Evolutionary conservation across 495 filamentous ascomycete genomes (phyloP).

Genomic region (Schizothecium vesticola): DNA sequence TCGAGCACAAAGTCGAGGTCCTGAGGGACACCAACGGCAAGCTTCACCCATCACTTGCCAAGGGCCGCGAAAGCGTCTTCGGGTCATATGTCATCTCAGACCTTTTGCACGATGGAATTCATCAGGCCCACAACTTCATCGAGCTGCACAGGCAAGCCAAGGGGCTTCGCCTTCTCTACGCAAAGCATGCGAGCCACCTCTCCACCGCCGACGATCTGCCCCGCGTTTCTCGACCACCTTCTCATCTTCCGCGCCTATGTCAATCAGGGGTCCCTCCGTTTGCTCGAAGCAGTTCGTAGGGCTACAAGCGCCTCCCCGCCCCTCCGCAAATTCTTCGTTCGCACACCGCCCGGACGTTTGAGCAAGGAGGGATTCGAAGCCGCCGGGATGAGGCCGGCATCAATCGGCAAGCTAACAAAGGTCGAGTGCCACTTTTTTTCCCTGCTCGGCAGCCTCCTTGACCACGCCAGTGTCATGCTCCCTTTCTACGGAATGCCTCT

Average conservation of each 20-base stretch:
- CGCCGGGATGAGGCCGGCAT: too few relatives aligned
- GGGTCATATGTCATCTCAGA: slow-evolving; percentile 15
- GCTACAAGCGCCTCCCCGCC: too few relatives aligned
- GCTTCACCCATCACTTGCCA: slow-evolving; percentile 20
- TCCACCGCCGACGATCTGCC: slow-evolving; percentile 14
- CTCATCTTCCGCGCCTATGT: too few relatives aligned
- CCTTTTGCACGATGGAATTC: slow-evolving; percentile 8
- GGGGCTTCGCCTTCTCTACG: slow-evolving; percentile 4
- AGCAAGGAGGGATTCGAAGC: too few relatives aligned
- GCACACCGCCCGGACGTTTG: too few relatives aligned
- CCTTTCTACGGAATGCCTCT: too few relatives aligned
- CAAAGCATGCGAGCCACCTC: not conserved
- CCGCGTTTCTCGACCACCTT: not conserved
- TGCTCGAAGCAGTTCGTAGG: too few relatives aligned
- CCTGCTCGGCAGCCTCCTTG: too few relatives aligned
- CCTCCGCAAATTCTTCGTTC: slow-evolving; percentile 13
- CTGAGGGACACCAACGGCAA: slow-evolving; percentile 29
- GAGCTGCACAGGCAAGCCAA: slow-evolving; percentile 16
- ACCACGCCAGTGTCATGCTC: too few relatives aligned
- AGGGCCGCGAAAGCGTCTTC: not conserved
- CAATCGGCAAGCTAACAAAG: too few relatives aligned
- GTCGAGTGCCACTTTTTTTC: too few relatives aligned
- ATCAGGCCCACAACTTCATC: slow-evolving; percentile 11
- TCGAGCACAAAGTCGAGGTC: slow-evolving; percentile 40
- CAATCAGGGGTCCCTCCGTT: too few relatives aligned